Evolutionary conservation across 164 flowering plant genomes (phyloP).

Genomic region (Nymphaea thermarum): DNA sequence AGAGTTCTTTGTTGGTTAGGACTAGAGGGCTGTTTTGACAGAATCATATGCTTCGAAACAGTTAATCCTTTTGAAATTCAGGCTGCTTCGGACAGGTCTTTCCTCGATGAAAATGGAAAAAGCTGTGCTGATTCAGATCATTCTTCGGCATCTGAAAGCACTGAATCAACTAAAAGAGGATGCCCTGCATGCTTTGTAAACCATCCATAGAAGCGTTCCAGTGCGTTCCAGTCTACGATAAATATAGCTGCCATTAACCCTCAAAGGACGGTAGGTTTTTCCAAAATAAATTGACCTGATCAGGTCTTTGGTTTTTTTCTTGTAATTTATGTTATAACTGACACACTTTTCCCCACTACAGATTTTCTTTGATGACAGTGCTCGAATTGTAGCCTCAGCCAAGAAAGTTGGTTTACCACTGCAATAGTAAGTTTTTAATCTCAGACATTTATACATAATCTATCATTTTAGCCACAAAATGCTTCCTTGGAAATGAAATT

Average conservation of each 20-base stretch:
- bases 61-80: slow-evolving; percentile 41
- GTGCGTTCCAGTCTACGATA: slow-evolving; percentile 75
- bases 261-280: slow-evolving; percentile 40
- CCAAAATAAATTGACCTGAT: too few relatives aligned
- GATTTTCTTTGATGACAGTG: slow-evolving; percentile 93
- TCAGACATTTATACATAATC: neutral
- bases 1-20: slow-evolving; percentile 56
- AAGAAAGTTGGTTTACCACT: slow-evolving; percentile 81
- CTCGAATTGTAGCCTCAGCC: slow-evolving; percentile 65
- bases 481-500: neutral
- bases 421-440: slow-evolving; percentile 48
- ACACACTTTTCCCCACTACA: slow-evolving; percentile 6
- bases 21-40: slow-evolving; percentile 85
- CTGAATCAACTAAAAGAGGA: too few relatives aligned
- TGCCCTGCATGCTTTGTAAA: slow-evolving; percentile 48
- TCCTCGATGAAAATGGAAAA: neutral
- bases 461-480: neutral
- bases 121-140: neutral
- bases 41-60: slow-evolving; percentile 90
- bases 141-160: neutral
- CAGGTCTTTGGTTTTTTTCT: neutral
- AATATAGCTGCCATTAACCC: slow-evolving; percentile 57
- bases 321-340: neutral
- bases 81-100: neutral
- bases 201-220: slow-evolving; percentile 64